Evolutionary conservation across 208 protist species (phyloP), one percentile per base, ranked within the genome.

Genomic region (Acanthamoeba sp.): DNA sequence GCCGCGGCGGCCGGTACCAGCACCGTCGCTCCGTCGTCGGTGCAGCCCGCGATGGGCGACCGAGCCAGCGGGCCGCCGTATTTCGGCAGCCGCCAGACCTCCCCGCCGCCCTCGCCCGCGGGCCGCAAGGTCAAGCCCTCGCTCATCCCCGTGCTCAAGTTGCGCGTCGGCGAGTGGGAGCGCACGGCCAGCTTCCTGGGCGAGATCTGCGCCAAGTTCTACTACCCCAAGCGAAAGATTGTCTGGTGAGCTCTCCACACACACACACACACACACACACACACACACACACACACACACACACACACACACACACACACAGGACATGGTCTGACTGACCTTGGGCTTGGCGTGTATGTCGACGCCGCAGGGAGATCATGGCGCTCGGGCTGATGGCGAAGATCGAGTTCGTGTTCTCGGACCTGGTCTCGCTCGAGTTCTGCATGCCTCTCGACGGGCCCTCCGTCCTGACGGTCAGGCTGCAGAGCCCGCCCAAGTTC

Each of bases 171-270:
- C 76, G 76, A 57, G 38, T 85, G 76, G 76, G 38, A 48, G 24
- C 38, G 48, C 5, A 9, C 38, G 32, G 20, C 76, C 76, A 48
- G 29, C 48, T 85, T 85, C 29, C 76, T 85, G 40, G 76, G 76
- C 27, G 76, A 85, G 24, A 85, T 85, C 20, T 85, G 76, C 76
- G 76, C 76, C 76, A 85, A 85, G 48, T 85, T 85, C 40, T 85
- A 85, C 76, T 85, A 59, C 48, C 9, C 76, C n/a, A 85, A 85
- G 76, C 38, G 48, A 9, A 85, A 85, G 48, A 85, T 85, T 14
- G 76, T 52, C 38, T 85, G 76, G 76, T 76, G 10, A 10, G 24
- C 22, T 42, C 1, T 34, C 27, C 59, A 18, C n/a, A n/a, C n/a
- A n/a, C n/a, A n/a, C n/a, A n/a, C n/a, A n/a, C n/a, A n/a, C n/a